phyloP scores from a whole-genome alignment of 2,329 filamentous ascomycete genomes.

The Aureobasidium uvarum region DNA sequence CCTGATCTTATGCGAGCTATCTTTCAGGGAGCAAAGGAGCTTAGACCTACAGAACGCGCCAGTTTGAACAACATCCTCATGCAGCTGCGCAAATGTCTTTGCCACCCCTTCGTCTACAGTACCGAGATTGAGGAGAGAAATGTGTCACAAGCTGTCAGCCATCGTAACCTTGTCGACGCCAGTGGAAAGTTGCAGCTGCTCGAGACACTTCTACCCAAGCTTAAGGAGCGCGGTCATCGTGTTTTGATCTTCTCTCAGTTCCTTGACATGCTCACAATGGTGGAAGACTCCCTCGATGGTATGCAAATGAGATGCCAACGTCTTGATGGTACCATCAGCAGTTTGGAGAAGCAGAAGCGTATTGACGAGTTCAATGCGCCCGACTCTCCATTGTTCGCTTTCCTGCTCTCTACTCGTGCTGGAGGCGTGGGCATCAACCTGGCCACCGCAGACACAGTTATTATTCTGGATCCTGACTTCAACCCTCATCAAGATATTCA shows the following conservation, averaged over 20 bases:
- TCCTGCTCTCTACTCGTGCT: constrained; percentile 88
- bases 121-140: constrained; percentile 81
- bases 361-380: constrained; percentile 93
- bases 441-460: constrained; percentile 94
- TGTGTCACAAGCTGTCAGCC: constrained; percentile 59
- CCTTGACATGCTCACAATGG: constrained; percentile 76
- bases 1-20: constrained; percentile 84
- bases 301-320: constrained; percentile 72
- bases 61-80: constrained; percentile 92
- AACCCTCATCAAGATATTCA: constrained; percentile 98
- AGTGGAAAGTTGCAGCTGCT: constrained; percentile 85
- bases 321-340: constrained; percentile 78
- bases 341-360: constrained; percentile 85
- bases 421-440: constrained; percentile 97
- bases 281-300: constrained; percentile 86
- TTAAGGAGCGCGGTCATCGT: constrained; percentile 80
- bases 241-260: constrained; percentile 98
- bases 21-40: constrained; percentile 56
- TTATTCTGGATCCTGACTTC: constrained; percentile 95
- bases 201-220: constrained; percentile 80
- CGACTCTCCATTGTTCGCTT: constrained; percentile 78
- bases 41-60: constrained; percentile 69
- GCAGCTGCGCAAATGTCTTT: constrained; percentile 90
- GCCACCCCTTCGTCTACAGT: constrained; percentile 95
- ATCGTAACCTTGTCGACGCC: constrained; percentile 84